These are phyloP conservation scores for Ambrosia artemisiifolia DNA, from an alignment of 129 eudicot species.

Conservation along the genomic window DNA sequence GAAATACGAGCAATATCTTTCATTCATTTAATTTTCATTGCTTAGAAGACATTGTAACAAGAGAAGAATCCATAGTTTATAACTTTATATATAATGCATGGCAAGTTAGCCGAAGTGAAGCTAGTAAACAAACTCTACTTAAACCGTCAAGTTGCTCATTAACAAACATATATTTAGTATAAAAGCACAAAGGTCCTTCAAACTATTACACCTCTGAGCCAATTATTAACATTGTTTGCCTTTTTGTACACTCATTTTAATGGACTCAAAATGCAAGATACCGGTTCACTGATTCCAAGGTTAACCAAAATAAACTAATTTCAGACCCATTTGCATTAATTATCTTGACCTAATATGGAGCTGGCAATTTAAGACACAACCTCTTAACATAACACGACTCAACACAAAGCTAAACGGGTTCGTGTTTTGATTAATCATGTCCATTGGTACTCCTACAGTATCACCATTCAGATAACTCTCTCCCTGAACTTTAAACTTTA, in stretches of 20 bases:
- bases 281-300: neutral
- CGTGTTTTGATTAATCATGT: too few relatives aligned
- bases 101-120: neutral
- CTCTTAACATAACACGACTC: too few relatives aligned
- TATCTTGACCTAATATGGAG: neutral
- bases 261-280: neutral
- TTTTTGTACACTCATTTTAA: neutral
- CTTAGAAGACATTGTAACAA: neutral
- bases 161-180: neutral
- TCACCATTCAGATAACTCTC: neutral
- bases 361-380: too few relatives aligned
- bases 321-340: neutral
- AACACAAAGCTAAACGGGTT: too few relatives aligned
- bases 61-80: neutral
- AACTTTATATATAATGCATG: neutral
- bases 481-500: neutral
- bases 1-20: neutral
- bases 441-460: neutral
- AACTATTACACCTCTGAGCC: conserved; percentile 2
- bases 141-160: conserved; percentile 1
- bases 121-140: neutral
- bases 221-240: too few relatives aligned
- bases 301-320: neutral
- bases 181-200: neutral
- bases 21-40: neutral